These are phyloP conservation scores for Elsinoe batatas DNA, from an alignment of 2,329 filamentous ascomycete species.

Conservation along the genomic window DNA sequence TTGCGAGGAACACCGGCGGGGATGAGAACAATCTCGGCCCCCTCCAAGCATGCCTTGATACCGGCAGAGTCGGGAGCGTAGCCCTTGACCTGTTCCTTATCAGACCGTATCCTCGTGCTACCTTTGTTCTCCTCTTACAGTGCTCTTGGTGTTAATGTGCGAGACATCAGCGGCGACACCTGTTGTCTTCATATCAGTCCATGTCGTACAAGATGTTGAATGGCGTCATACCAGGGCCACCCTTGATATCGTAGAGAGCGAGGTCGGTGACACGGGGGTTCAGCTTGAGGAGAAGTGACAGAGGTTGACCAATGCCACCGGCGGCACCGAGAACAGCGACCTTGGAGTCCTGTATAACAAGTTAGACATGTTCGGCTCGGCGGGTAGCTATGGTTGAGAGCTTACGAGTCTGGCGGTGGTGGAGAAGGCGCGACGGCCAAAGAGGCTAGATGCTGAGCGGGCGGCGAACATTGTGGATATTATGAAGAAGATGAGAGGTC, in stretches of 20 bases:
- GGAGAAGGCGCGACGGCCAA: constrained; percentile 45
- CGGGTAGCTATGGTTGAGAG: constrained; percentile 17
- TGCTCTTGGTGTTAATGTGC: constrained; percentile 99
- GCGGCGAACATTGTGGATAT: constrained; percentile 77
- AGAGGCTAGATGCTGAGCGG: constrained; percentile 39
- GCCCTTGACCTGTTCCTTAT: constrained; percentile 59
- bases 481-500: constrained; percentile 52
- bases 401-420: constrained; percentile 41
- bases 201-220: background rate
- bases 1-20: constrained; percentile 97
- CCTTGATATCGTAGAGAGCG: constrained; percentile 94
- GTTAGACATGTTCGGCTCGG: background rate
- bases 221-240: constrained; percentile 68
- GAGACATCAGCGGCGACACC: constrained; percentile 97
- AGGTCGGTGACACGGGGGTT: constrained; percentile 91
- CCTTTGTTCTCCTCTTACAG: constrained; percentile 29
- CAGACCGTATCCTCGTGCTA: background rate
- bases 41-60: constrained; percentile 71
- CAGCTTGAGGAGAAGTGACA: constrained; percentile 96
- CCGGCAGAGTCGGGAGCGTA: constrained; percentile 58
- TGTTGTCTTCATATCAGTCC: constrained; percentile 27
- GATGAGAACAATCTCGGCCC: constrained; percentile 88
- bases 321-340: constrained; percentile 93
- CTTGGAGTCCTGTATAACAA: constrained; percentile 67
- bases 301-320: constrained; percentile 95